A percentile compares a stretch with the other conserved stretches of the same genome.
These are phyloP conservation scores for Solanum medicagineum DNA, from an alignment of 257 asterid species.

Conservation along the genomic window DNA sequence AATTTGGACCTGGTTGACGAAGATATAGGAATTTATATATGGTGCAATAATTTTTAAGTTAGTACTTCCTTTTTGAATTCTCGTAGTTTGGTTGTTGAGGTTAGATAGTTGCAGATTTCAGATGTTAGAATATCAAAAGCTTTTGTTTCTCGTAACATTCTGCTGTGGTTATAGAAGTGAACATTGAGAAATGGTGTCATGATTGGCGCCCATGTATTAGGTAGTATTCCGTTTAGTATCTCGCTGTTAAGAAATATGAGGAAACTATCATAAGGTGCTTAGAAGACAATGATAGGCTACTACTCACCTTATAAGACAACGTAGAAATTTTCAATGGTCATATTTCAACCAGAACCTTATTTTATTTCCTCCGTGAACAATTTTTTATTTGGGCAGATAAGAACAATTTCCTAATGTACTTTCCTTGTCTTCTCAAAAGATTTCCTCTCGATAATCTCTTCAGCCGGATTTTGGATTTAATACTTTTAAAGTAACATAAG, in stretches of 20 bases:
- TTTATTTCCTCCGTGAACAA: not conserved
- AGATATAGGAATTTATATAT: not conserved
- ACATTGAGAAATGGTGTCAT: not conserved
- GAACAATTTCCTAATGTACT: not conserved
- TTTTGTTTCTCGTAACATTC: not conserved
- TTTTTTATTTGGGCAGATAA: not conserved
- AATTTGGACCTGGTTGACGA: not conserved
- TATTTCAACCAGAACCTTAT: not conserved
- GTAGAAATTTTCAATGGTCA: not conserved
- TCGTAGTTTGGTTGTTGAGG: not conserved
- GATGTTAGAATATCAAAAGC: not conserved
- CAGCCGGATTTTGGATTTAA: not conserved
- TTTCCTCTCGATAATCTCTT: not conserved
- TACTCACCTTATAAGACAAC: not conserved
- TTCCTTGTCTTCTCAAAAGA: not conserved
- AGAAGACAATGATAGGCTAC: not conserved
- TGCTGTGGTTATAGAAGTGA: not conserved
- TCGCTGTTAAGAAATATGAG: not conserved
- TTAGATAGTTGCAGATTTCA: not conserved
- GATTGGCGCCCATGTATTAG: not conserved
- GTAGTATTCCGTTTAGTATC: not conserved
- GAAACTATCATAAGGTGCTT: not conserved
- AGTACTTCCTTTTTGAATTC: not conserved
- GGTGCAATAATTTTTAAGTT: not conserved
- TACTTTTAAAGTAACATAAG: not conserved